Evolutionary conservation across 2,329 filamentous ascomycete species (phyloP).

Genomic region (Pseudovirgaria hyperparasitica): DNA sequence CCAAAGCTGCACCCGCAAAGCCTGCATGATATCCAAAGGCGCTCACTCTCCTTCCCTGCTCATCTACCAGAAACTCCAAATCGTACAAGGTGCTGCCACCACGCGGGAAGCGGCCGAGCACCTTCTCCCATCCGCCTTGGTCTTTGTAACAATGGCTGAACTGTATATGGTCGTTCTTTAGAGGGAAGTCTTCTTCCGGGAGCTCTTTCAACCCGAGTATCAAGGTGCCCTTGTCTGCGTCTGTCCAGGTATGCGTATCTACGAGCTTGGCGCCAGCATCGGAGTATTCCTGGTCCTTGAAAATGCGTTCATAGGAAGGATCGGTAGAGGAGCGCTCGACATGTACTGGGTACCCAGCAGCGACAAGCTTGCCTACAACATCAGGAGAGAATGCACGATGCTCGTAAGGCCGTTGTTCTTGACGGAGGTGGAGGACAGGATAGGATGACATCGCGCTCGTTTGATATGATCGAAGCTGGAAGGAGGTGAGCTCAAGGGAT

Average conservation of each 20-base stretch:
- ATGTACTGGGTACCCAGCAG: slow-evolving; percentile 26
- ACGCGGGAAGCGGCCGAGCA: slow-evolving; percentile 65
- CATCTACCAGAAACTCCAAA: slow-evolving; percentile 73
- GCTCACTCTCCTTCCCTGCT: slow-evolving; percentile 56
- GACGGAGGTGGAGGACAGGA: slow-evolving; percentile 27
- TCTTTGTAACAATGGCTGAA: slow-evolving; percentile 32
- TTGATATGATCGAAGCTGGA: neutral
- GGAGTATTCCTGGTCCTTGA: slow-evolving; percentile 27
- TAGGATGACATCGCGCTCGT: slow-evolving; percentile 13
- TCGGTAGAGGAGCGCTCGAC: slow-evolving; percentile 27
- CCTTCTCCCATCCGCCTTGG: slow-evolving; percentile 52
- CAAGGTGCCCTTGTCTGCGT: slow-evolving; percentile 24
- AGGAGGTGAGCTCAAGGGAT: neutral
- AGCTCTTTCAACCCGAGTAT: slow-evolving; percentile 31
- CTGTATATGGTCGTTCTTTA: slow-evolving; percentile 27
- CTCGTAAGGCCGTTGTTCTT: slow-evolving; percentile 28
- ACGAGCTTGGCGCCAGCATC: slow-evolving; percentile 25
- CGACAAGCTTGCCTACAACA: slow-evolving; percentile 27
- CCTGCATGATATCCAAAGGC: slow-evolving; percentile 48
- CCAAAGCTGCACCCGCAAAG: slow-evolving; percentile 35
- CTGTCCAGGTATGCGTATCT: slow-evolving; percentile 24
- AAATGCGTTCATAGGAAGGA: slow-evolving; percentile 26
- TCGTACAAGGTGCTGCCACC: slow-evolving; percentile 71
- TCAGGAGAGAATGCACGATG: slow-evolving; percentile 28
- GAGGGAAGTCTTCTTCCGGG: slow-evolving; percentile 23